Conservation (phyloP, 257 asterid species). For the Ophiorrhiza pumila region DNA sequence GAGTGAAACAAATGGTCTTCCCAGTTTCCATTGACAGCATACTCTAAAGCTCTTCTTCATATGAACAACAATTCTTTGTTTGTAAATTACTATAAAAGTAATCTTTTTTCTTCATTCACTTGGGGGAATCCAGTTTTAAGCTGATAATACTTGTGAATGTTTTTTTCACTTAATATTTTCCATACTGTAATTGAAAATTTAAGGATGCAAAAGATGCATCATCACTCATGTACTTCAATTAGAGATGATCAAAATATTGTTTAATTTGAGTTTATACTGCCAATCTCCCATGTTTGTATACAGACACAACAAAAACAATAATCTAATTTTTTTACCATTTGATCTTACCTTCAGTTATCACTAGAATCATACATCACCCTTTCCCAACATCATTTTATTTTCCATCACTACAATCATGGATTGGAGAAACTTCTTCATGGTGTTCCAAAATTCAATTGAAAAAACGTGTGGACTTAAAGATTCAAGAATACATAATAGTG, state of each 20-base stretch:
- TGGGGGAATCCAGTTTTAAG: neutral
- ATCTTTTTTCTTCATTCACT: constrained; percentile 5
- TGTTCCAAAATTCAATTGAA: too few species aligned
- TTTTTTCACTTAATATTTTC: neutral
- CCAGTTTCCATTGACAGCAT: constrained; percentile 31
- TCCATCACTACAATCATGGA: too few species aligned
- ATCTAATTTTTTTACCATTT: neutral
- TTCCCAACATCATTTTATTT: too few species aligned
- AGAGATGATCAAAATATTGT: neutral
- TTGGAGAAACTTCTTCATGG: too few species aligned
- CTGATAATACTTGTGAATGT: neutral
- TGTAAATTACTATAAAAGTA: constrained; percentile 8
- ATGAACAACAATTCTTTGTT: constrained; percentile 12
- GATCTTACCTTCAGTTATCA: neutral
- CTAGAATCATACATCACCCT: too few species aligned
- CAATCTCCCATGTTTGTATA: neutral
- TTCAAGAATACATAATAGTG: too few species aligned
- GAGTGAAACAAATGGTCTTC: constrained; percentile 24
- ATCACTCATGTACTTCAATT: neutral
- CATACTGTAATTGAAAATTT: neutral
- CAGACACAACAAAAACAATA: neutral
- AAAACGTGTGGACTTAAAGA: too few species aligned
- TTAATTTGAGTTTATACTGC: neutral
- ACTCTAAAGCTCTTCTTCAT: constrained; percentile 5
- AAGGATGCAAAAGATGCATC: constrained; percentile 8